Evolutionary conservation across 169 alveolate genomes (phyloP), one percentile per base, ranked within the genome.

Genomic region (Plasmodium knowlesi): DNA sequence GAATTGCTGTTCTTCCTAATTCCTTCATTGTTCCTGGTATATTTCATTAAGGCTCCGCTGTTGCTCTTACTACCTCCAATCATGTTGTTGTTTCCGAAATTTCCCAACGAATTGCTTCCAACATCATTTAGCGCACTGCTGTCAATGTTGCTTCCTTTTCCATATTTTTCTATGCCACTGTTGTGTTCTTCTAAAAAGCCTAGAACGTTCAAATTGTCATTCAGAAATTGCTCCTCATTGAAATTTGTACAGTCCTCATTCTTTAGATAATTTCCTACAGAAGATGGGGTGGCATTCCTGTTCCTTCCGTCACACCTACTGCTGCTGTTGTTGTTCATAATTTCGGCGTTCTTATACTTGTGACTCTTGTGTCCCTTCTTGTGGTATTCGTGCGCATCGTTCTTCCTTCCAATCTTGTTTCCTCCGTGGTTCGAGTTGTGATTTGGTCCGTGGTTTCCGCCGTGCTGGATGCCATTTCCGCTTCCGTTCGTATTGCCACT

Each of bases 201-300:
- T 22, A 84, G 46, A 8, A 84, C 92, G 57, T 84, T 84, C 32
- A 84, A 34, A 39, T 57, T 84, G 19, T 84, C 92, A 50, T 84
- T 84, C 30, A 84, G 54, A 84, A 84, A 84, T 72, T 84, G 92
- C 34, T 84, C 92, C 32, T 84, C 92, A 72, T 43, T 84, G 37
- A 84, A 84, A 32, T 84, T 84, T 12, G 84, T 22, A 10, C 30
- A 39, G 3, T 84, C 92, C 53, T 84, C 92, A 5, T 71, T 57
- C 54, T 84, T 84, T 30, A 71, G 41, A 34, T 41, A 84, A 46
- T 70, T 72, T 67, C 53, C 46, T 67, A 57, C 83, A 19, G 32
- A 83, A 12, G 37, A 83, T 12, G 79, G 67, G n/a, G 79, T 83
- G 30, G 5, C 70, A 54, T n/a, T 41, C n/a, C 79, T 84, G 19